phyloP scores from a whole-genome alignment of 805 yeast genomes.

The Nakazawaea siamensis region DNA sequence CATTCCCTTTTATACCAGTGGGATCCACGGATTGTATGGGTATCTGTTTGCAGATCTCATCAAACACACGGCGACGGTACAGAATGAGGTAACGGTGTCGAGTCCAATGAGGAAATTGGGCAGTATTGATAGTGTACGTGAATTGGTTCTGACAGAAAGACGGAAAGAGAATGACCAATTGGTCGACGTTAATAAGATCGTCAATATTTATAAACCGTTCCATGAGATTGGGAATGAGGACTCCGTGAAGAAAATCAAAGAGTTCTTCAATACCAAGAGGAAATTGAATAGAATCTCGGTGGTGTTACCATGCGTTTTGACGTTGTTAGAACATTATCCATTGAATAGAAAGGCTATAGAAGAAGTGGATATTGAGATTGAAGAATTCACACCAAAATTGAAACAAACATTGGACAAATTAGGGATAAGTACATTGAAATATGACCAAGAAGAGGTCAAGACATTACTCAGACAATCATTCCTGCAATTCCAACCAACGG shows the following conservation, averaged over 20 bases:
- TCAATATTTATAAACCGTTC: conserved; percentile 29
- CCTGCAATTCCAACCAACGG: conserved; percentile 72
- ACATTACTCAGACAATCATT: conserved; percentile 38
- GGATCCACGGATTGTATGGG: conserved; percentile 76
- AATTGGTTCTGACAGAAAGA: conserved; percentile 29
- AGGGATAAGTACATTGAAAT: conserved; percentile 36
- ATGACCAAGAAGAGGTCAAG: conserved; percentile 30
- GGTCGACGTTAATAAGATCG: conserved; percentile 28
- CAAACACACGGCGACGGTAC: conserved; percentile 49
- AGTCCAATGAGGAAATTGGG: conserved; percentile 45
- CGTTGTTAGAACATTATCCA: conserved; percentile 40
- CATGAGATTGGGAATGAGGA: conserved; percentile 26
- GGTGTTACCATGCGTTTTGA: conserved; percentile 48
- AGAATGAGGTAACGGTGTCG: conserved; percentile 29
- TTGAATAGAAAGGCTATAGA: conserved; percentile 18
- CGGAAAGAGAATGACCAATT: conserved; percentile 27
- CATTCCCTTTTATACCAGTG: conserved; percentile 62
- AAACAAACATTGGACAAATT: conserved; percentile 25
- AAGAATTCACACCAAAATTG: conserved; percentile 20
- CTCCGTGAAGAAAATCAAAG: conserved; percentile 24
- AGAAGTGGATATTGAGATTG: conserved; percentile 14
- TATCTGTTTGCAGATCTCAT: conserved; percentile 75
- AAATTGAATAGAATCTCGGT: conserved; percentile 45
- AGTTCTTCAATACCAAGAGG: conserved; percentile 20
- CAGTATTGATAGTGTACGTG: conserved; percentile 31